Conservation (phyloP, 805 yeast species). For the Candida maesae region DNA sequence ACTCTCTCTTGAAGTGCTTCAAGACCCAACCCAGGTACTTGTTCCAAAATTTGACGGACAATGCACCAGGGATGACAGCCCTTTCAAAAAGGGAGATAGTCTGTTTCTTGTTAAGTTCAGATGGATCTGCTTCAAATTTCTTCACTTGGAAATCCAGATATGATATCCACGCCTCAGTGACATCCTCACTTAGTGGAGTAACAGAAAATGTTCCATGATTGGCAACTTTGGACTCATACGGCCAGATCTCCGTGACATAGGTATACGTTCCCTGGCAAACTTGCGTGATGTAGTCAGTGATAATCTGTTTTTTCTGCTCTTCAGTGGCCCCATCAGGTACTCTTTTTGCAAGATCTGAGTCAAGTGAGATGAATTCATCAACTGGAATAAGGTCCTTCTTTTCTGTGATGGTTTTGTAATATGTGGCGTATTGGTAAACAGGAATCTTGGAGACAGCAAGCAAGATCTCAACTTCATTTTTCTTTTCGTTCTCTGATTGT, state of each 20-base stretch:
- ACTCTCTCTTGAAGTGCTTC: conserved; percentile 24
- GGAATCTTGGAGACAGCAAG: conserved; percentile 55
- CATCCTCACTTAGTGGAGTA: conserved; percentile 39
- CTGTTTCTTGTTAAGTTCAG: conserved; percentile 18
- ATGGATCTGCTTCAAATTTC: conserved; percentile 24
- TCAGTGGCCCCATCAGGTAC: conserved; percentile 15
- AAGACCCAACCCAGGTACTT: conserved; percentile 56
- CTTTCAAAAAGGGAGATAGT: conserved; percentile 61
- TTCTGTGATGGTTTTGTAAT: conserved; percentile 48
- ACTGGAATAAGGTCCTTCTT: conserved; percentile 21
- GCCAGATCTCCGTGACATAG: conserved; percentile 48
- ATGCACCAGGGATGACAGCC: conserved; percentile 65
- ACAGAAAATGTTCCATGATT: conserved; percentile 55
- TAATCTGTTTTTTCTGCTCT: conserved; percentile 22
- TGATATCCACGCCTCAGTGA: conserved; percentile 50
- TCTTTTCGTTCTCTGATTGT: conserved; percentile 34
- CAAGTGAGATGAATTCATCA: conserved; percentile 15
- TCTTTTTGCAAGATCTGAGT: conserved; percentile 17
- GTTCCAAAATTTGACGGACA: conserved; percentile 61
- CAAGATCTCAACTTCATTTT: conserved; percentile 39
- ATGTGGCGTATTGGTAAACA: conserved; percentile 81
- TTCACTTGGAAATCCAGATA: conserved; percentile 57
- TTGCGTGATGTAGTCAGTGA: conserved; percentile 14
- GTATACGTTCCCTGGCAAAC: conserved; percentile 19
- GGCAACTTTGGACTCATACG: conserved; percentile 62